phyloP scores from a whole-genome alignment of 2,329 filamentous ascomycete species.

The Fusarium cyanostomum region DNA sequence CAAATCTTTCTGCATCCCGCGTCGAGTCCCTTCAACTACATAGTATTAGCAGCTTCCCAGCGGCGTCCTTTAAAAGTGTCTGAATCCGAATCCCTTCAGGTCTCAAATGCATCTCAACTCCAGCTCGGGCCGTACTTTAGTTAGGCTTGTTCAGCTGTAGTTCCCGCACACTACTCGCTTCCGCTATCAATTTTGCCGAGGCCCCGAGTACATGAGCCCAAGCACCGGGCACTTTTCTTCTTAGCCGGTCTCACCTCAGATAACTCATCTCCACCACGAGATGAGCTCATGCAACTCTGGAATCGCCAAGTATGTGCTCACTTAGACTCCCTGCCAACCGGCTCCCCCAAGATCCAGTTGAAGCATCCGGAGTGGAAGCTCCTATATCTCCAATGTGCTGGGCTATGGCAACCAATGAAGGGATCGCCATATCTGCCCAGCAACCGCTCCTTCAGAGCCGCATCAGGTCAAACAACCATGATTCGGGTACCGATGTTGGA shows the following conservation, averaged over 20 bases:
- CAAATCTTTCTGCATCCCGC: neutral
- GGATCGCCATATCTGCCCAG: neutral
- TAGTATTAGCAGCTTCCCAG: neutral
- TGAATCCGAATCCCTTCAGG: neutral
- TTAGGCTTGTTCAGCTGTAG: neutral
- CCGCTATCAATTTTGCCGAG: slow-evolving; percentile 19
- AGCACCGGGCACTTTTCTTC: neutral
- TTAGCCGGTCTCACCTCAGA: slow-evolving; percentile 14
- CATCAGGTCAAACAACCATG: neutral
- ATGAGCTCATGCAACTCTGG: slow-evolving; percentile 20
- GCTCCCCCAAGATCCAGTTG: slow-evolving; percentile 7
- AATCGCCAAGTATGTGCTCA: slow-evolving; percentile 21
- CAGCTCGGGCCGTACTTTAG: slow-evolving; percentile 1
- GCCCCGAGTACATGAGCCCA: slow-evolving; percentile 8
- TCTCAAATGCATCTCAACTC: neutral
- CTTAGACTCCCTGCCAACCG: slow-evolving; percentile 16
- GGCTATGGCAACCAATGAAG: slow-evolving; percentile 14
- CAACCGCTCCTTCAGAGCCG: slow-evolving; percentile 8
- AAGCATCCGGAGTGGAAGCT: slow-evolving; percentile 18
- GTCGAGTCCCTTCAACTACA: neutral
- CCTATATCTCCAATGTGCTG: neutral
- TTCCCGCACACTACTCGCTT: neutral
- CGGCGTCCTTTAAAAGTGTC: neutral
- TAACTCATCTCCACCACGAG: slow-evolving; percentile 14
- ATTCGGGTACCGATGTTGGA: neutral